Percentiles rank a stretch among this genome's conserved stretches.
Conservation (phyloP, 2,329 filamentous ascomycete genomes). For the Calonectria multiphialidica region DNA sequence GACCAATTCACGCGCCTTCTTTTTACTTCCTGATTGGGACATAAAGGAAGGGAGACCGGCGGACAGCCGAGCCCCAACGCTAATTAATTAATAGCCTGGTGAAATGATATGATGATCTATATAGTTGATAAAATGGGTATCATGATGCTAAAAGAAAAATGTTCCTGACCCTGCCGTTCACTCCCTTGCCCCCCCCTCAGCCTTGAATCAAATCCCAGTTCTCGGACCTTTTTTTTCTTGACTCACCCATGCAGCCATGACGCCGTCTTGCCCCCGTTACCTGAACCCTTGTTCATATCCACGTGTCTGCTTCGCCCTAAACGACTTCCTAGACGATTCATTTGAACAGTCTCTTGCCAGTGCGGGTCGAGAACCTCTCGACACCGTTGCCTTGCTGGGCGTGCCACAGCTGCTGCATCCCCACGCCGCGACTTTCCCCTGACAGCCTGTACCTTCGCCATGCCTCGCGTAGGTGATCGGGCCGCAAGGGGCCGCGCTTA, state of each 20-base stretch:
- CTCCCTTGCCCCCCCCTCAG: slow-evolving; percentile 4
- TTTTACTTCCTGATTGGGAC: neutral
- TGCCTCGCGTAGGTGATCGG: slow-evolving; percentile 82
- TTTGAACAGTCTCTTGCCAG: slow-evolving; percentile 66
- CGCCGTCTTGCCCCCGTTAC: neutral
- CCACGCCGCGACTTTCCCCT: slow-evolving; percentile 72
- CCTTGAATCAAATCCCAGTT: slow-evolving; percentile 5
- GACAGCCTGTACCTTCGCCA: slow-evolving; percentile 75
- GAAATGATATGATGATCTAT: neutral
- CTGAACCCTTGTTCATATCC: neutral
- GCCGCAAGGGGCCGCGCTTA: slow-evolving; percentile 71
- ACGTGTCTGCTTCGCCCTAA: neutral
- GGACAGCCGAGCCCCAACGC: neutral
- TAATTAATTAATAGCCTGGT: slow-evolving; percentile 1
- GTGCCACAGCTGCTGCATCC: slow-evolving; percentile 71
- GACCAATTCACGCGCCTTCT: neutral
- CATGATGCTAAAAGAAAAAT: slow-evolving; percentile 20
- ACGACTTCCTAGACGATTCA: slow-evolving; percentile 46
- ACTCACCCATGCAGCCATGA: neutral
- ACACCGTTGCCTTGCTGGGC: slow-evolving; percentile 70
- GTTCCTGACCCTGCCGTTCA: neutral
- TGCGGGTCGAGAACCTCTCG: slow-evolving; percentile 69
- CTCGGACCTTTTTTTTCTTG: neutral
- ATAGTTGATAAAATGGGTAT: slow-evolving; percentile 22
- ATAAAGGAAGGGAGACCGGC: neutral